phyloP scores from a whole-genome alignment of 2,329 filamentous ascomycete species.

The Aureobasidium sp. region DNA sequence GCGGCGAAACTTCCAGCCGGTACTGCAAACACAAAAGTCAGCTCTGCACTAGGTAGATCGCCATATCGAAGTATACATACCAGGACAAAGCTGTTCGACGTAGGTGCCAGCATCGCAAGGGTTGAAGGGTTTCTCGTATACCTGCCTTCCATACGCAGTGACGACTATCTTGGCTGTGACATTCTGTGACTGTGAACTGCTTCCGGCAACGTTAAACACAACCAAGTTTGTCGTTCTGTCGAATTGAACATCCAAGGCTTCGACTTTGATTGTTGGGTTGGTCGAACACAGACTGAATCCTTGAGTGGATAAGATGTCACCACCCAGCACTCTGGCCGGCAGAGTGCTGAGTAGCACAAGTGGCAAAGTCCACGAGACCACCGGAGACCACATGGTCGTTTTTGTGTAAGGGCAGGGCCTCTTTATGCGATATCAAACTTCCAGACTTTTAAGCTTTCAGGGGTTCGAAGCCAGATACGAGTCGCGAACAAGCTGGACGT shows the following conservation, averaged over 20 bases:
- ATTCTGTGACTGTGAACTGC: conserved; percentile 66
- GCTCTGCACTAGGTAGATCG: background rate
- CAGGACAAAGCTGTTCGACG: conserved; percentile 71
- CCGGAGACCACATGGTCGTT: conserved; percentile 25
- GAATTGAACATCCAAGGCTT: conserved; percentile 71
- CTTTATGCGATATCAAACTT: background rate
- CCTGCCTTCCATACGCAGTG: conserved; percentile 72
- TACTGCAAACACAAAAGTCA: conserved; percentile 42
- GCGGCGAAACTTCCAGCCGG: conserved; percentile 69
- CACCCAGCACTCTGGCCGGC: conserved; percentile 50
- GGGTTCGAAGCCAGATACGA: background rate
- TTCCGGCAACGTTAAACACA: conserved; percentile 74
- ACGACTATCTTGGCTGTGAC: conserved; percentile 71
- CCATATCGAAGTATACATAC: conserved; percentile 40
- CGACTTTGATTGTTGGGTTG: conserved; percentile 57
- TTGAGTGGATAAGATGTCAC: conserved; percentile 68
- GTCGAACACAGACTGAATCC: conserved; percentile 69
- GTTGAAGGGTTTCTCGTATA: conserved; percentile 76
- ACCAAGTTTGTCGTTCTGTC: conserved; percentile 67
- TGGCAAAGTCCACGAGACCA: conserved; percentile 22
- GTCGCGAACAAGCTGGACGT: background rate
- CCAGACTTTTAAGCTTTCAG: conserved; percentile 5
- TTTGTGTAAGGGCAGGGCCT: background rate
- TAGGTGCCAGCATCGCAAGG: conserved; percentile 66
- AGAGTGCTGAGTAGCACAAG: conserved; percentile 29